Evolutionary conservation across 148 eudicot genomes (phyloP).

Genomic region (Limonium bicolor): DNA sequence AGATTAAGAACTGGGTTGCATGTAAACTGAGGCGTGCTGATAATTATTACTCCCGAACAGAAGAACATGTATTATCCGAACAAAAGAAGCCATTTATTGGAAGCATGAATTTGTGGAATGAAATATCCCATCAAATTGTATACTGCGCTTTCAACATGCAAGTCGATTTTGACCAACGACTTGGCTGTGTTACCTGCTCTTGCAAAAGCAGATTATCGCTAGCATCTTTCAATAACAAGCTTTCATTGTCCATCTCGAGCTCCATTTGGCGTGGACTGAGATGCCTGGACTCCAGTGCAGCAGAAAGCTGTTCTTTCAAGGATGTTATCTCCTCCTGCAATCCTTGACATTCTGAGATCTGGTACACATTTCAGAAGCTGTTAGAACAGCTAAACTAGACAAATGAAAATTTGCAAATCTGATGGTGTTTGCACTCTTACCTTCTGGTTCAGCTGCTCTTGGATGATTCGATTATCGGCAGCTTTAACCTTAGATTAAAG

Average conservation of each 20-base stretch:
- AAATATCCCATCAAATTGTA: too few relatives aligned
- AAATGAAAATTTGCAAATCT: too few relatives aligned
- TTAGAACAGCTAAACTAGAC: too few relatives aligned
- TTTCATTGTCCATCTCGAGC: constrained; percentile 15
- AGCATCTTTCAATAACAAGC: constrained; percentile 16
- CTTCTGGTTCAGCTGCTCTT: constrained; percentile 90
- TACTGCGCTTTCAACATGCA: too few relatives aligned
- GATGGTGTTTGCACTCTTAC: constrained; percentile 14
- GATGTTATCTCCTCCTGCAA: constrained; percentile 47
- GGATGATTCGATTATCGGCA: constrained; percentile 92
- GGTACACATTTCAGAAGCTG: too few relatives aligned
- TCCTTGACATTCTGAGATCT: constrained; percentile 73
- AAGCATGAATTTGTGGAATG: too few relatives aligned
- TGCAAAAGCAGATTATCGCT: constrained; percentile 29
- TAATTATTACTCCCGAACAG: too few relatives aligned
- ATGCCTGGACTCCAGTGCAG: constrained; percentile 29
- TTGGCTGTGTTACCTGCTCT: constrained; percentile 40
- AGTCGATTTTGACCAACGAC: too few relatives aligned
- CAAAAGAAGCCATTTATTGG: too few relatives aligned
- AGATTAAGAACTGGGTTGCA: too few relatives aligned
- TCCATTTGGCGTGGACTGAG: constrained; percentile 11
- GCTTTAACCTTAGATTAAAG: constrained; percentile 83
- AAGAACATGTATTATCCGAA: too few relatives aligned
- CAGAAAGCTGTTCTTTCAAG: constrained; percentile 70
- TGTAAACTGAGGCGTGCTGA: too few relatives aligned